phyloP scores from a whole-genome alignment of 2,329 filamentous ascomycete species.

The Ilyonectria destructans region DNA sequence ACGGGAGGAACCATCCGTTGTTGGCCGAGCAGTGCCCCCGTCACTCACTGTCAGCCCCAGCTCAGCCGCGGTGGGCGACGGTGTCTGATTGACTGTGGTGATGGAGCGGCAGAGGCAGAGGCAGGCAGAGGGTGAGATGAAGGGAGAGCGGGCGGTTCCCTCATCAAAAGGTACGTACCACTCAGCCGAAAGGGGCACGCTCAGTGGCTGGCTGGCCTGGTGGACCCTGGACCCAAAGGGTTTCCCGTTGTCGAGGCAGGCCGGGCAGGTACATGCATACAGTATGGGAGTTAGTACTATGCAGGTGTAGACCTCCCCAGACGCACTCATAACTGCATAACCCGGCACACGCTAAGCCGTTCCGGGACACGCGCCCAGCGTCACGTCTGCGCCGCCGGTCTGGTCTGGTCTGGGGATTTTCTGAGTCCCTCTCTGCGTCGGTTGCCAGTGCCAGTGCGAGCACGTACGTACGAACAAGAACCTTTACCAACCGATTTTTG shows the following conservation, averaged over 20 bases:
- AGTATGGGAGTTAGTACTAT: not conserved
- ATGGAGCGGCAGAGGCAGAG: constrained; percentile 11
- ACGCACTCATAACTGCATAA: constrained; percentile 39
- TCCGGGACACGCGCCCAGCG: constrained; percentile 35
- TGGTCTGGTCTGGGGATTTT: constrained; percentile 45
- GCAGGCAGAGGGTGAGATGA: constrained; percentile 2
- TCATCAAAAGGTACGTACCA: constrained; percentile 25
- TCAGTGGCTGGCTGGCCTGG: constrained; percentile 3
- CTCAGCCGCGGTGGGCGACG: constrained; percentile 13
- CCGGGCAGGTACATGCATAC: constrained; percentile 12
- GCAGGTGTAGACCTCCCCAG: not conserved
- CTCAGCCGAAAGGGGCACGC: not conserved
- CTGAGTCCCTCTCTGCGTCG: constrained; percentile 38
- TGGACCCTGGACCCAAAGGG: not conserved
- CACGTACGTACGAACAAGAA: constrained; percentile 46
- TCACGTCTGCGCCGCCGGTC: constrained; percentile 39
- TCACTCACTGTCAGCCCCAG: constrained; percentile 16
- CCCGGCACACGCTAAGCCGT: constrained; percentile 36
- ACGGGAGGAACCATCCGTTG: constrained; percentile 3
- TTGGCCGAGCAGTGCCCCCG: constrained; percentile 14
- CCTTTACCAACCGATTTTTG: constrained; percentile 55
- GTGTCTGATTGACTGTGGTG: constrained; percentile 28
- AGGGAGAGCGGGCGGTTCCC: not conserved
- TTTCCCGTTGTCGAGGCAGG: not conserved
- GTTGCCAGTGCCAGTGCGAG: constrained; percentile 40